Conservation (phyloP, 2,329 filamentous ascomycete genomes). For the Alternaria longipes region DNA sequence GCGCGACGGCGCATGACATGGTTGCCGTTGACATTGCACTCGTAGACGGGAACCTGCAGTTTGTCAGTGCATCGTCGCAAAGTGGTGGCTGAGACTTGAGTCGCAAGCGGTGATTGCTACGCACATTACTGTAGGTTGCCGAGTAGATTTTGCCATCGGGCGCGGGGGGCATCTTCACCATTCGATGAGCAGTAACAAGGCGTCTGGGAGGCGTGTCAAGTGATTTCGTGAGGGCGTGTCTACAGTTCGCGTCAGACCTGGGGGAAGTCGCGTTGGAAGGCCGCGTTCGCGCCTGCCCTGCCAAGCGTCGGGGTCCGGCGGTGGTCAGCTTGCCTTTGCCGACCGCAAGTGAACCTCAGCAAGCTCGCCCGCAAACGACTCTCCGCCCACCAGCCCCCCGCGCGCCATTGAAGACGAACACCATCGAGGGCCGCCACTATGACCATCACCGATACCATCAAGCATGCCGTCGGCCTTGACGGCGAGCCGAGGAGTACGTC, state of each 20-base stretch:
- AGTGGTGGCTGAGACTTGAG: not conserved
- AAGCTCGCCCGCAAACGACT: slow-evolving; percentile 23
- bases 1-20: slow-evolving; percentile 95
- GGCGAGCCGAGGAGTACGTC: slow-evolving; percentile 45
- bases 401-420: slow-evolving; percentile 35
- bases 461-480: slow-evolving; percentile 59
- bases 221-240: slow-evolving; percentile 28
- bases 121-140: slow-evolving; percentile 69
- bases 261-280: slow-evolving; percentile 27
- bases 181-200: slow-evolving; percentile 11
- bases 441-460: slow-evolving; percentile 57
- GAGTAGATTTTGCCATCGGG: slow-evolving; percentile 65
- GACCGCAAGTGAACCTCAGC: slow-evolving; percentile 25
- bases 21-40: slow-evolving; percentile 85
- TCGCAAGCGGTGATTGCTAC: slow-evolving; percentile 13
- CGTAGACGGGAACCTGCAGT: slow-evolving; percentile 87
- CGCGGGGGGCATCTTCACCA: slow-evolving; percentile 48
- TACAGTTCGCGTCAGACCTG: slow-evolving; percentile 18
- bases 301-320: slow-evolving; percentile 28
- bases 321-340: slow-evolving; percentile 26
- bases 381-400: slow-evolving; percentile 21
- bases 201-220: slow-evolving; percentile 16
- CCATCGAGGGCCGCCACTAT: slow-evolving; percentile 40
- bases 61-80: slow-evolving; percentile 29
- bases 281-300: slow-evolving; percentile 28